Evolutionary conservation across 2,329 filamentous ascomycete species (phyloP), one percentile per base, ranked within the genome.

Genomic region (Gyromitra esculenta): DNA sequence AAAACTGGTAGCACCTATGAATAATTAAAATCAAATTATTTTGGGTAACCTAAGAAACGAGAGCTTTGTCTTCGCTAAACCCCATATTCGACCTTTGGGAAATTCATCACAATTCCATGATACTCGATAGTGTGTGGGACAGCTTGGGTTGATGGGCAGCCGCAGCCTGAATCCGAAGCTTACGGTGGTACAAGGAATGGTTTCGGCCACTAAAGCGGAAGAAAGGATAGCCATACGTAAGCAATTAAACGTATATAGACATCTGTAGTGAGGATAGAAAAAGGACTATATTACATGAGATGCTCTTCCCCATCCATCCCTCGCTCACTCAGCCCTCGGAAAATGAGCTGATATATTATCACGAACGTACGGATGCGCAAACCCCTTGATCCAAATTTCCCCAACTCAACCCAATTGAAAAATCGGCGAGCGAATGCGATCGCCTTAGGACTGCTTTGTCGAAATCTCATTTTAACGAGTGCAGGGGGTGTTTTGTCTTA

Each of bases 231-330:
- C 4, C 25, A 31, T 31, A 31, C 6, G 52, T 67, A 56, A 59
- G 52, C 7, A 68, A 21, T 39, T 25, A 39, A 59, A 21, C 9
- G 2, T n/a, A 56, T 5, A 56, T 59, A 37, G 35, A 39, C 25
- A 39, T 48, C 50, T n/a, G 41, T 48, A 68, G 57, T 8, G 13
- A 50, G n/a, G 5, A 1, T 37, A n/a, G 21, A 57, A 35, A n/a
- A 59, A 50, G 9, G 21, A 35, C 41, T 60, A 69, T 69, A 60
- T 60, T 60, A 69, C 66, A 69, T 15, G 15, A 60, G 41, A 35
- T 57, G 13, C 21, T 25, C 6, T 25, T 11, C 21, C 50, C 50
- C 50, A 31, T 31, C 25, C 25, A 31, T 31, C 50, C 13, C 11
- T 66, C 11, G 13, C 35, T 9, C 48, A 31, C 9, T 41, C n/a